Percentiles rank a stretch among this genome's conserved stretches.
phyloP scores from a whole-genome alignment of 805 yeast genomes.

The Ascoidea asiatica region DNA sequence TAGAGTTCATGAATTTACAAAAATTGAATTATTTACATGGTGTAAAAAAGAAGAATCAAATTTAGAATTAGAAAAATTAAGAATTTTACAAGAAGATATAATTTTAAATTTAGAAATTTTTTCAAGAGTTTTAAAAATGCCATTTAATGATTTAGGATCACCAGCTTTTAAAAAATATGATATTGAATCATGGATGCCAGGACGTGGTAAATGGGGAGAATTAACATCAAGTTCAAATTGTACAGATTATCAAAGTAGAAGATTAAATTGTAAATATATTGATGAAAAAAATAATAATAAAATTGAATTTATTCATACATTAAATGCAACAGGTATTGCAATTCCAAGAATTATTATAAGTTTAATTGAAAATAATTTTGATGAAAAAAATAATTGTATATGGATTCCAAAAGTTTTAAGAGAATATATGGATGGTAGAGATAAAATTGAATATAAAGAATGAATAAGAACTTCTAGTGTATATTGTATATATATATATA shows the following conservation, averaged over 20 bases:
- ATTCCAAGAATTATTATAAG: constrained; percentile 87
- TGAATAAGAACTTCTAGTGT: background rate
- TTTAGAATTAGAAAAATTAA: constrained; percentile 42
- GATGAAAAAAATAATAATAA: constrained; percentile 18
- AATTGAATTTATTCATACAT: constrained; percentile 49
- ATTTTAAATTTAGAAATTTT: constrained; percentile 56
- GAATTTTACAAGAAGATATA: constrained; percentile 50
- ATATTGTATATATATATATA: background rate
- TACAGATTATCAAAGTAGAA: constrained; percentile 77
- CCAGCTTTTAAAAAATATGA: constrained; percentile 90
- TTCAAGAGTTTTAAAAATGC: constrained; percentile 80
- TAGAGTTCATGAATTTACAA: constrained; percentile 92
- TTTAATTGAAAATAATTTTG: constrained; percentile 74
- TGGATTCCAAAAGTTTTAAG: constrained; percentile 55
- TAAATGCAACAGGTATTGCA: constrained; percentile 94
- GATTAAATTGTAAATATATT: constrained; percentile 56
- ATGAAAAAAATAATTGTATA: constrained; percentile 38
- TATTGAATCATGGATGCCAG: constrained; percentile 98
- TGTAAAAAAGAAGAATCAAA: constrained; percentile 29
- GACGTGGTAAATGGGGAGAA: constrained; percentile 88
- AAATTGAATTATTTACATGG: constrained; percentile 87
- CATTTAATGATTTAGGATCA: constrained; percentile 81
- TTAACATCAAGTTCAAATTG: constrained; percentile 86
- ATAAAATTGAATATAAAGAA: constrained; percentile 15
- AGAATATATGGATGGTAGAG: constrained; percentile 59